A percentile compares a stretch with the other conserved stretches of the same genome.
Conservation (phyloP, 495 filamentous ascomycete species). For the Tuber melanosporum region DNA sequence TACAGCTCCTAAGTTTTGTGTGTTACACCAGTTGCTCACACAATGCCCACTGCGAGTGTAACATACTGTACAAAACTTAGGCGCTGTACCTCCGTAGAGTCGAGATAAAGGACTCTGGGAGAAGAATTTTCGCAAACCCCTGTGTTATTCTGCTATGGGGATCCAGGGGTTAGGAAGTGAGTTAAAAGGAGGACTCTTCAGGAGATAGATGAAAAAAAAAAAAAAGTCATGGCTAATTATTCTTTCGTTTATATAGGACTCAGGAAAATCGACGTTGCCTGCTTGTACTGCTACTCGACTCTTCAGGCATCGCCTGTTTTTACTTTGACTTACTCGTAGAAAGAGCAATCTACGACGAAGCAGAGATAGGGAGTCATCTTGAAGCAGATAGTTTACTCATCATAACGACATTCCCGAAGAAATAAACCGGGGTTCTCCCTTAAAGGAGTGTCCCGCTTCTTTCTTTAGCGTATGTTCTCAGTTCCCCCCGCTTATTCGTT, state of each 20-base stretch:
- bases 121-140: background rate
- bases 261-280: background rate
- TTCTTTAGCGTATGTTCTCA: background rate
- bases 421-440: background rate
- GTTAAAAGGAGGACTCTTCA: background rate
- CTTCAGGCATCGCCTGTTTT: background rate
- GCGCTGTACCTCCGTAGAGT: no score
- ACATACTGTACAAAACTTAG: no score
- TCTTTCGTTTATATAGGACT: background rate
- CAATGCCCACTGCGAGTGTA: no score
- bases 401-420: background rate
- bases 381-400: background rate
- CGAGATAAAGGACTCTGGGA: background rate
- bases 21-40: no score
- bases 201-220: background rate
- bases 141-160: background rate
- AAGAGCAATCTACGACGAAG: conserved; percentile 6
- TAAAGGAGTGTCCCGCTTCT: background rate
- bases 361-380: background rate
- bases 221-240: background rate
- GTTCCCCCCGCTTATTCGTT: background rate
- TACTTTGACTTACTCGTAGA: conserved; percentile 2
- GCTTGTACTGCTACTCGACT: conserved; percentile 3
- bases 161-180: background rate
- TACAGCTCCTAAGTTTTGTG: no score